phyloP scores from a whole-genome alignment of 805 yeast species.

The Yarrowia bubula region DNA sequence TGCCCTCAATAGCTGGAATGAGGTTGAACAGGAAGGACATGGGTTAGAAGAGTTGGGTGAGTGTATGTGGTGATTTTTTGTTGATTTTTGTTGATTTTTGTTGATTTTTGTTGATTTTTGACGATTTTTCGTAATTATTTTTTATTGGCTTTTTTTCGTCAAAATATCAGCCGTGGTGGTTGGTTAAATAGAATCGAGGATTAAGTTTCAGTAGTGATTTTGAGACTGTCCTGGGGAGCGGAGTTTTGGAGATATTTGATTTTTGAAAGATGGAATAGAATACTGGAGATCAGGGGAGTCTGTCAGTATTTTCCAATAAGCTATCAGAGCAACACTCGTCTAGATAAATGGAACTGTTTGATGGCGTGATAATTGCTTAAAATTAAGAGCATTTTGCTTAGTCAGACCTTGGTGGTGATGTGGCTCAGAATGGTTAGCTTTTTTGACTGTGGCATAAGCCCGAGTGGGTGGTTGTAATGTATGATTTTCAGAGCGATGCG shows the following conservation, averaged over 20 bases:
- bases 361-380: neutral
- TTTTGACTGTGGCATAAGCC: too few species aligned
- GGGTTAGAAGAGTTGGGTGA: neutral
- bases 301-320: neutral
- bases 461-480: too few species aligned
- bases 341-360: neutral
- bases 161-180: too few species aligned
- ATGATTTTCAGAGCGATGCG: too few species aligned
- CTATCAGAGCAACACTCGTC: neutral
- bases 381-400: neutral
- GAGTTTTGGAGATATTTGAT: neutral
- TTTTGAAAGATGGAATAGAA: neutral
- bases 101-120: neutral
- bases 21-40: neutral
- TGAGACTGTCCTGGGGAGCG: neutral
- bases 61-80: neutral
- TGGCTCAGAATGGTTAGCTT: too few species aligned
- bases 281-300: neutral
- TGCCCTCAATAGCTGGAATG: neutral
- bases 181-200: too few species aligned
- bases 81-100: too few species aligned
- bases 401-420: slow-evolving; percentile 5
- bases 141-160: too few species aligned
- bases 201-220: too few species aligned
- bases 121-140: too few species aligned